These are phyloP conservation scores for Mycena epipterygia DNA, from an alignment of 768 basidiomycete species.

Conservation along the genomic window DNA sequence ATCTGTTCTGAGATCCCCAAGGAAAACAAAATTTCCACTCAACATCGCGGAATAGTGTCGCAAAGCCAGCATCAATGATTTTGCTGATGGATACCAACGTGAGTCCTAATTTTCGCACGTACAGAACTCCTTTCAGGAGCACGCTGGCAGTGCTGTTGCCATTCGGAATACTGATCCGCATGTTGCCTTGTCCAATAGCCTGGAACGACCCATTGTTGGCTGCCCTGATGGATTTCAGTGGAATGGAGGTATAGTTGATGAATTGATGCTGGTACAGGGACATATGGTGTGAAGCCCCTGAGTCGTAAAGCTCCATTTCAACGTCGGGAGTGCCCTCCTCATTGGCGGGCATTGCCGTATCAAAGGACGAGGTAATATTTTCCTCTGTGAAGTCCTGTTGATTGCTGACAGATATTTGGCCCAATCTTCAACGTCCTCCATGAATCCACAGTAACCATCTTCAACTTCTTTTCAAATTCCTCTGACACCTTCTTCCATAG, in stretches of 20 bases:
- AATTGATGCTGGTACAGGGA: neutral
- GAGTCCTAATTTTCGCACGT: neutral
- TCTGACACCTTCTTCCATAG: slow-evolving; percentile 20
- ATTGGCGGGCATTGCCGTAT: too few species aligned
- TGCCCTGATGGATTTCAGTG: neutral
- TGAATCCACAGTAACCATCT: slow-evolving; percentile 41
- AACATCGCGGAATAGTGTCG: too few species aligned
- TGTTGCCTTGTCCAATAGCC: neutral
- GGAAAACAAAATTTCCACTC: too few species aligned
- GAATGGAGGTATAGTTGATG: neutral
- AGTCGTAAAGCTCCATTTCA: neutral
- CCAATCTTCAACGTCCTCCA: too few species aligned
- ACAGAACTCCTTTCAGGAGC: neutral
- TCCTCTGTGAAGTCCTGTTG: too few species aligned
- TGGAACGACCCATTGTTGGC: neutral
- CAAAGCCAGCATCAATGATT: too few species aligned
- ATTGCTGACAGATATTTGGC: too few species aligned
- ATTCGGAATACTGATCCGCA: neutral
- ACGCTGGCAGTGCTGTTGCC: neutral
- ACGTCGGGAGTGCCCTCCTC: too few species aligned
- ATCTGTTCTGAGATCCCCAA: too few species aligned
- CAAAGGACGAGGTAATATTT: too few species aligned
- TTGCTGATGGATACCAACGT: slow-evolving; percentile 46
- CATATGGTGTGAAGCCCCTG: neutral
- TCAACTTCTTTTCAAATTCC: slow-evolving; percentile 30